phyloP scores from a whole-genome alignment of 2,329 filamentous ascomycete genomes.

The Fusarium multiceps region DNA sequence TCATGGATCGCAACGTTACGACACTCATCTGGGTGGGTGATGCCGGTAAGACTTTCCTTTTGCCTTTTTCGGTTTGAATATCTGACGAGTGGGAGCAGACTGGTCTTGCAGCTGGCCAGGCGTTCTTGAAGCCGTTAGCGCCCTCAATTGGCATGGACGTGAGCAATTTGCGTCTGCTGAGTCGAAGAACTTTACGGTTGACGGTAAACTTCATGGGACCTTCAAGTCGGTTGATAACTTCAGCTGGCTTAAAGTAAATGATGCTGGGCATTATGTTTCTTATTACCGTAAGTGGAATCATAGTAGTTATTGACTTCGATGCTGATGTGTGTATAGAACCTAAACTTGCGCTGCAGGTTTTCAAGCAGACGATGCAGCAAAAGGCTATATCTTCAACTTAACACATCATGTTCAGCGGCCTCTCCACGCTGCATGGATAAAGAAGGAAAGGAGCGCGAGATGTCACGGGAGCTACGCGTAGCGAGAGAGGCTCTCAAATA shows the following conservation, averaged over 20 bases:
- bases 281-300: too few species aligned
- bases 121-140: slow-evolving; percentile 49
- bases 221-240: slow-evolving; percentile 66
- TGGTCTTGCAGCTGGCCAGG: slow-evolving; percentile 70
- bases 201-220: slow-evolving; percentile 58
- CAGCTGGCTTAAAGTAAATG: slow-evolving; percentile 68
- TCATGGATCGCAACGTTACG: slow-evolving; percentile 60
- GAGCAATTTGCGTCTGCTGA: slow-evolving; percentile 50
- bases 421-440: too few species aligned
- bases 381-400: too few species aligned
- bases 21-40: slow-evolving; percentile 67
- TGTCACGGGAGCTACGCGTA: too few species aligned
- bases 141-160: slow-evolving; percentile 58
- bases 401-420: too few species aligned
- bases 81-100: slow-evolving; percentile 48
- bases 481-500: too few species aligned
- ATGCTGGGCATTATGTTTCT: slow-evolving; percentile 60
- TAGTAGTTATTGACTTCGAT: too few species aligned
- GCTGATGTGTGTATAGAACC: too few species aligned
- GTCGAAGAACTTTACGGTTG: slow-evolving; percentile 59
- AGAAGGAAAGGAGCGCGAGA: too few species aligned
- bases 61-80: rapidly evolving
- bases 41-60: slow-evolving; percentile 48
- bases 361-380: too few species aligned
- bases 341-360: too few species aligned